Evolutionary conservation across 2,329 filamentous ascomycete species (phyloP), one percentile per base, ranked within the genome.

Genomic region (Aureobasidium sp.): DNA sequence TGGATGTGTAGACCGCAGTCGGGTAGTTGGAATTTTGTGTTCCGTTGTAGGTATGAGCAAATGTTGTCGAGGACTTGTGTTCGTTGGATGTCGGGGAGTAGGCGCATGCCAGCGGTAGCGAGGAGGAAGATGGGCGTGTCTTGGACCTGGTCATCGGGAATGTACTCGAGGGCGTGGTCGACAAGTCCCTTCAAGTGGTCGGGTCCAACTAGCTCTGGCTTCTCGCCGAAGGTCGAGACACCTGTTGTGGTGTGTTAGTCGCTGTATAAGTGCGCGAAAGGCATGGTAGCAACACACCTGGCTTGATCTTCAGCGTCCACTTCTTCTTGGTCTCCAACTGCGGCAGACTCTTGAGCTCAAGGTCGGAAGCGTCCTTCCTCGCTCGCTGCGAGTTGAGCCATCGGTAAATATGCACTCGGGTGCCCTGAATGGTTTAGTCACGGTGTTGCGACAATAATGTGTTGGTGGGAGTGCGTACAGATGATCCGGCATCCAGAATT

Each of bases 401-500:
- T 75, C 87, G 85, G 77, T 99, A 99, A 62, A 99, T 85, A 75
- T 99, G 91, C 65, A 96, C 82, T 73, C 94, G 89, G 70, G 93
- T 97, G 73, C 94, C 93, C 75, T 83, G 63, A 60, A 61, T 13
- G 32, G 55, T 59, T 72, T 51, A 71, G 66, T 63, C 41, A 50
- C 16, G 10, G 32, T 42, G 63, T 64, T 61, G 48, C 29, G 27
- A 49, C 27, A 49, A 53, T 14, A 50, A 59, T 64, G 62, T 11
- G 14, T 39, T 29, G 16, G 30, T 13, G 16, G 7, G 13, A 14
- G 2, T 3, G 74, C 79, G 66, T 76, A 84, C 82, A 70, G 94
- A 97, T 75, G 94, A 97, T 68, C 94, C 94, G 73, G 94, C 94
- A 82, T 99, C 94, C 71, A 99, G 84, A 72, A 99, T 92, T 69